Evolutionary conservation across 805 yeast species (phyloP).

Genomic region (Candida chauliodis): DNA sequence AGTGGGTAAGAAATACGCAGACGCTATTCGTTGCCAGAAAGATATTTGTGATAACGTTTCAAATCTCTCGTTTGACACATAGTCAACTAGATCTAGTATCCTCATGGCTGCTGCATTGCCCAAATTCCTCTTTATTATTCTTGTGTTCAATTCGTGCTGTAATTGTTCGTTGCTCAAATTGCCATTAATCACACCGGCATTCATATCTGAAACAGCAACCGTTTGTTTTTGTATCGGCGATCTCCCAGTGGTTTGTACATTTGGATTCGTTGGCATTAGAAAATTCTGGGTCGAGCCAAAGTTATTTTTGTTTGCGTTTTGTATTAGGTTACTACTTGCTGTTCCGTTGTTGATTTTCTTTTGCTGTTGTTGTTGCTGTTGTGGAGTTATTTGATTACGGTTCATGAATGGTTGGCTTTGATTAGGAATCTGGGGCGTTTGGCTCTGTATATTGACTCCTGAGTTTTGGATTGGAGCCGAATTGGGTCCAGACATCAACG

Average conservation of each 20-base stretch:
- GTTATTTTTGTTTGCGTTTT: not conserved
- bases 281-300: not conserved
- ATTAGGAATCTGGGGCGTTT: constrained; percentile 28
- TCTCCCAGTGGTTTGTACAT: constrained; percentile 18
- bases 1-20: constrained; percentile 28
- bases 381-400: constrained; percentile 13
- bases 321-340: not conserved
- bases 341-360: not conserved
- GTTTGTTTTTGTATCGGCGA: constrained; percentile 12
- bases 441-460: constrained; percentile 19
- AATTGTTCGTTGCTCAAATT: constrained; percentile 13
- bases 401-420: constrained; percentile 19
- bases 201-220: not conserved
- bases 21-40: constrained; percentile 36
- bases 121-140: constrained; percentile 34
- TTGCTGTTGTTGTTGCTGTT: constrained; percentile 8
- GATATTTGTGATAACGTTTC: constrained; percentile 26
- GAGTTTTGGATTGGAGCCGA: constrained; percentile 5
- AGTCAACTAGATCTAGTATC: constrained; percentile 37
- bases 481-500: constrained; percentile 6
- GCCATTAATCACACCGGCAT: not conserved
- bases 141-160: constrained; percentile 29
- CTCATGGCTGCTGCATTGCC: constrained; percentile 43
- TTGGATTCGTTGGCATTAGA: not conserved
- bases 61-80: constrained; percentile 29